Conservation (phyloP, 176 grass and related monocot species). For the Alopecurus myosuroides region DNA sequence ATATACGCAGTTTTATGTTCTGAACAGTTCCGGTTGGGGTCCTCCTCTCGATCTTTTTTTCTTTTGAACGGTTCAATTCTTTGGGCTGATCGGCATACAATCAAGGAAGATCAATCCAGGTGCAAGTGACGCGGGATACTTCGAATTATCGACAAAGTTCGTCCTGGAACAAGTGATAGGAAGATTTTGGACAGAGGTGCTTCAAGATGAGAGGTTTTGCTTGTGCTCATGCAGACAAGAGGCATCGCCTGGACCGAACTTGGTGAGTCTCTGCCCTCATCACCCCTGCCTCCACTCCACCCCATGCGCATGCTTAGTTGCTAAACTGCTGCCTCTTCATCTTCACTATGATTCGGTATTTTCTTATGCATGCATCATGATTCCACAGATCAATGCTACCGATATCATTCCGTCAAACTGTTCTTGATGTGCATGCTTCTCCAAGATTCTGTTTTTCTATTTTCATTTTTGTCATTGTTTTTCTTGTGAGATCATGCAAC, state of each 20-base stretch:
- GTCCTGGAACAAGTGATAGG: not conserved
- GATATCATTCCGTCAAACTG: not conserved
- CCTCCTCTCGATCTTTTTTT: too few species aligned
- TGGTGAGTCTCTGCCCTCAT: conserved; percentile 30
- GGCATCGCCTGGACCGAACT: conserved; percentile 43
- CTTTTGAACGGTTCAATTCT: not conserved
- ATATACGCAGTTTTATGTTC: too few species aligned
- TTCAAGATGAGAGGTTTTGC: conserved; percentile 43
- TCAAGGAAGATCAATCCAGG: not conserved
- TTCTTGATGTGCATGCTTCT: not conserved
- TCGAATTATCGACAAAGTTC: not conserved
- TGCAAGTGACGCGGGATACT: not conserved
- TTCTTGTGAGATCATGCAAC: not conserved
- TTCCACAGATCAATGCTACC: not conserved
- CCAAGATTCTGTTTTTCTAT: not conserved
- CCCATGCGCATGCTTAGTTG: not conserved
- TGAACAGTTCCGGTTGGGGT: too few species aligned
- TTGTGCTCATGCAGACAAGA: conserved; percentile 36
- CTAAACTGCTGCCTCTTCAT: not conserved
- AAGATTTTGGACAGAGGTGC: conserved; percentile 19
- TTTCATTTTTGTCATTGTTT: not conserved
- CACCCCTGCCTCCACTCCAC: not conserved
- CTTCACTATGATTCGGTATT: not conserved
- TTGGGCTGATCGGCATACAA: not conserved
- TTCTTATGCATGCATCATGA: not conserved